phyloP scores from a whole-genome alignment of 129 eudicot genomes.

The Daucus carota region DH1_v3.0 NC_030382.2:41677001-41677500 shows the following conservation, averaged over 20 bases:
- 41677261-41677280: conserved; percentile 13
- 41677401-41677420: conserved; percentile 66
- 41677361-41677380: conserved; percentile 42
- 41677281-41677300: conserved; percentile 11
- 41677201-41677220: conserved; percentile 38
- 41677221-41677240: conserved; percentile 39
- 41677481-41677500: conserved; percentile 1
- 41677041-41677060: conserved; percentile 42
- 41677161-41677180: conserved; percentile 19
- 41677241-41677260: conserved; percentile 29
- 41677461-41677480: conserved; percentile 4
- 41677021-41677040: conserved; percentile 77
- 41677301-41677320: conserved; percentile 12
- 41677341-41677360: conserved; percentile 25
- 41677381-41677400: conserved; percentile 39
- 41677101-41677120: too few species aligned
- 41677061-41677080: conserved; percentile 7
- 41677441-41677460: conserved; percentile 11
- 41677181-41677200: conserved; percentile 32
- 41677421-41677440: conserved; percentile 36
- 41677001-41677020: conserved; percentile 30
- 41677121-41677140: too few species aligned
- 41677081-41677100: conserved; percentile 1
- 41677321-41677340: conserved; percentile 12
- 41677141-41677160: conserved; percentile 45